Evolutionary conservation across 768 basidiomycete genomes (phyloP), one percentile per base, ranked within the genome.

Genomic region (Mrakia frigida): DNA sequence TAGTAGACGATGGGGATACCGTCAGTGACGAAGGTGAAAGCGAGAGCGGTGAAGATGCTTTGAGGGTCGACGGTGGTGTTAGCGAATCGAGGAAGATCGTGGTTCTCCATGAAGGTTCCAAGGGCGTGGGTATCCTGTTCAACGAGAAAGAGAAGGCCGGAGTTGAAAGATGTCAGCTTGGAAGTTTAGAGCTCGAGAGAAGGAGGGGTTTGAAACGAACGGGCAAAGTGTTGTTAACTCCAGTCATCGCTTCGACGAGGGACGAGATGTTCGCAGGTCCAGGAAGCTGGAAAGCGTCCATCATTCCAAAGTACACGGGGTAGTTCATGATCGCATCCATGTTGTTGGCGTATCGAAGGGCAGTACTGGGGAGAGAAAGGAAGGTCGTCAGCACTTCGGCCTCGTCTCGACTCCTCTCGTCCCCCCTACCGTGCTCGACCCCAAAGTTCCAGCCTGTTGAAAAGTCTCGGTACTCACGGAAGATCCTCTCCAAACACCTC

Each of bases 1-100:
- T 91, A 91, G 82, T 92, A 93, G 16, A 91, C 87, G 77, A 92
- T 88, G 0, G 92, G 91, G 79, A 92, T 91, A n/a, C 91, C 91
- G 76, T 92, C 91, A 69, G 87, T 87, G 88, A 92, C 88, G 82
- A 91, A 92, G 75, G 84, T 89, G 80, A 90, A 88, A 13, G 88
- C 84, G 88, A 92, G 89, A 21, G 90, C 90, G 81, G 92, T 92
- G 80, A 89, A 89, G 78, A 91, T 84, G 82, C 86, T 89, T 81
- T 92, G 90, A 6, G 88, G 88, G 80, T 92, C 92, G 25, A 90
- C 88, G 2, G 90, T 89, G 18, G 87, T 69, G 82, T 89, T 91
- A 68, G 87, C 86, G 90, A 91, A 92, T 71, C 91, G 88, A 11
- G 90, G 88, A 16, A 90, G 75, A 81, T 92, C 91, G 78, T 92